Conservation (phyloP, 345 rosid species). For the Cardamine resedifolia region DNA sequence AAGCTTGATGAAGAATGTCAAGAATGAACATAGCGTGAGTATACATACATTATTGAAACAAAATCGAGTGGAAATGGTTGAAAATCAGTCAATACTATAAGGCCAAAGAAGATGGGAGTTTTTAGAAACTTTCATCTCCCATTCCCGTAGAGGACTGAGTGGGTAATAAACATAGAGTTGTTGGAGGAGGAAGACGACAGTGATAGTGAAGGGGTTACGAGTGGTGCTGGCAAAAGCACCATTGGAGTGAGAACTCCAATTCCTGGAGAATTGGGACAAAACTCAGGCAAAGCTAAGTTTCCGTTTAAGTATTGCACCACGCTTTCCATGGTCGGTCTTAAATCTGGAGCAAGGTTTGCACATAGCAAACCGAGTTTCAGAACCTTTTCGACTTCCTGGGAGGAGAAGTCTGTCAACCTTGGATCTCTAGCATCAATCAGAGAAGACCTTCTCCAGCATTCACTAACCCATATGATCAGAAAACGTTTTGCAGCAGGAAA, state of each 20-base stretch:
- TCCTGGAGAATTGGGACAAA: constrained; percentile 34
- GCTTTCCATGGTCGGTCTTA: constrained; percentile 48
- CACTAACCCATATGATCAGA: constrained; percentile 43
- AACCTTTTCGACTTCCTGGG: constrained; percentile 48
- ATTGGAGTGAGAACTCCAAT: constrained; percentile 35
- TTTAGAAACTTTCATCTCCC: constrained; percentile 36
- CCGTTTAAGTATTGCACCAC: constrained; percentile 43
- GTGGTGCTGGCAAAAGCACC: constrained; percentile 3
- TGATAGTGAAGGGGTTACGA: constrained; percentile 20
- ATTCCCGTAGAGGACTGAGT: constrained; percentile 33
- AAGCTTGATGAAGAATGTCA: too few species aligned
- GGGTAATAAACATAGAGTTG: constrained; percentile 38
- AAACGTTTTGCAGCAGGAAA: constrained; percentile 18
- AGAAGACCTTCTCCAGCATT: constrained; percentile 39
- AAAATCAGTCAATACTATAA: background rate
- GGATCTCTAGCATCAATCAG: constrained; percentile 44
- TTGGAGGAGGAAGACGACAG: constrained; percentile 3
- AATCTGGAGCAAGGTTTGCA: constrained; percentile 37
- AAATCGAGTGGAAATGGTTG: background rate
- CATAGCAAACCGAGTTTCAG: constrained; percentile 51
- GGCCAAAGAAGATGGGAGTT: background rate
- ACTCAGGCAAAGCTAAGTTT: constrained; percentile 33
- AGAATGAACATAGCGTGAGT: background rate
- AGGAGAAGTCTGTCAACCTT: constrained; percentile 33
- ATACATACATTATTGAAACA: constrained; percentile 5